Evolutionary conservation across 164 flowering plant species (phyloP).

Genomic region (Warburgia ugandensis): DNA sequence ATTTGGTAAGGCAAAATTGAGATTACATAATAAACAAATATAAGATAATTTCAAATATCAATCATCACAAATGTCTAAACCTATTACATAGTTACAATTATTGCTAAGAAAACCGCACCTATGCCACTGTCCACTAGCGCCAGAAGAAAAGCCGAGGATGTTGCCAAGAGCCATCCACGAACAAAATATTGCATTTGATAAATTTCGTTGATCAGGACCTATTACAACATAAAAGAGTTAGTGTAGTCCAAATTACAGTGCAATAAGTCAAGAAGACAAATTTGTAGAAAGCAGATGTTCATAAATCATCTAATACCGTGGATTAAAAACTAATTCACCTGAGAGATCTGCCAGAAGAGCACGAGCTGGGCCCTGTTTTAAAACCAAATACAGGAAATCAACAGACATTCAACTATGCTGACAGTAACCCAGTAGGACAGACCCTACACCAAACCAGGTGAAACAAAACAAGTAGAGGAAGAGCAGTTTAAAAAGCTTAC

Average conservation of each 20-base stretch:
- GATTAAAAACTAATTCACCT: conserved; percentile 44
- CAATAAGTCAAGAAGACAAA: too few species aligned
- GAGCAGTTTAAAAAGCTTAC: conserved; percentile 28
- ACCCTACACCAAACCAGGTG: not conserved
- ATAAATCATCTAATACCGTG: too few species aligned
- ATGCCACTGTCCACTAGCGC: conserved; percentile 92
- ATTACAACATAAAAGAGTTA: conserved; percentile 2
- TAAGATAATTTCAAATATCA: not conserved
- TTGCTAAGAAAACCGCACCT: conserved; percentile 38
- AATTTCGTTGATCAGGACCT: conserved; percentile 90
- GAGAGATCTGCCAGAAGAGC: conserved; percentile 97
- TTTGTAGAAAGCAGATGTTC: too few species aligned
- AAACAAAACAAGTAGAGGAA: conserved; percentile 4
- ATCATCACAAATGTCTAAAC: too few species aligned
- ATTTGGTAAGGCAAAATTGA: not conserved
- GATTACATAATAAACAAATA: not conserved
- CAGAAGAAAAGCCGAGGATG: conserved; percentile 87
- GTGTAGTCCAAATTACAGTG: too few species aligned
- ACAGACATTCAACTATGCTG: conserved; percentile 1
- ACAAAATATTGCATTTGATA: conserved; percentile 88
- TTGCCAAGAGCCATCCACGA: conserved; percentile 99
- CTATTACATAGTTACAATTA: too few species aligned
- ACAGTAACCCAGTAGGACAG: not conserved
- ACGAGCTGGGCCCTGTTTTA: conserved; percentile 91
- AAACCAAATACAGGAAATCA: conserved; percentile 7